Conservation (phyloP, 2,329 filamentous ascomycete genomes). For the Sclerotinia minor region DNA sequence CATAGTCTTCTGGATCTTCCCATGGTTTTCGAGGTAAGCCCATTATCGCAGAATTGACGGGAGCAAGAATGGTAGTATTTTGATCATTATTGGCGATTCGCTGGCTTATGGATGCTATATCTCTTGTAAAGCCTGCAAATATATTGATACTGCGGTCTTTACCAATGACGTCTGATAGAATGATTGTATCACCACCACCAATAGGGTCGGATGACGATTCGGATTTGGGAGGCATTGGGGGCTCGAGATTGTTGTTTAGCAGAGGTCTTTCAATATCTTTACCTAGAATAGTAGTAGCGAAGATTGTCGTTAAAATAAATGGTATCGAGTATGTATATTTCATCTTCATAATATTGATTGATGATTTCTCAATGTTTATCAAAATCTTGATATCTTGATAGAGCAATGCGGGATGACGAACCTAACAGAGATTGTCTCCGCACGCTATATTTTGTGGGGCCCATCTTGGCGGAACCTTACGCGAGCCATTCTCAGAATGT, state of each 20-base stretch:
- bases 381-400: conserved; percentile 14
- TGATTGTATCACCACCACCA: conserved; percentile 50
- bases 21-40: conserved; percentile 81
- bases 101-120: conserved; percentile 66
- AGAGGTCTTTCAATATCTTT: conserved; percentile 30
- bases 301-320: conserved; percentile 28
- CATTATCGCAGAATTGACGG: conserved; percentile 79
- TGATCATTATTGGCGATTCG: conserved; percentile 65
- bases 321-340: conserved; percentile 16
- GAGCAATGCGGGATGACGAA: conserved; percentile 24
- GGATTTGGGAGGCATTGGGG: conserved; percentile 34
- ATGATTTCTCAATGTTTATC: neutral
- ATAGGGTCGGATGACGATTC: conserved; percentile 32
- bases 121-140: conserved; percentile 78
- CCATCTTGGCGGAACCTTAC: too few relatives aligned
- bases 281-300: conserved; percentile 22
- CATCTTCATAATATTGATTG: conserved; percentile 17
- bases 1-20: conserved; percentile 76
- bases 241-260: conserved; percentile 32
- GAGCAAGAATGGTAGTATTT: conserved; percentile 85
- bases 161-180: conserved; percentile 82
- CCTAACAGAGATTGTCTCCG: neutral
- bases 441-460: neutral
- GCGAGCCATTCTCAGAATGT: too few relatives aligned
- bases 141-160: conserved; percentile 77